phyloP scores from a whole-genome alignment of 306 rosid genomes.

The Adenanthera pavonina region DNA sequence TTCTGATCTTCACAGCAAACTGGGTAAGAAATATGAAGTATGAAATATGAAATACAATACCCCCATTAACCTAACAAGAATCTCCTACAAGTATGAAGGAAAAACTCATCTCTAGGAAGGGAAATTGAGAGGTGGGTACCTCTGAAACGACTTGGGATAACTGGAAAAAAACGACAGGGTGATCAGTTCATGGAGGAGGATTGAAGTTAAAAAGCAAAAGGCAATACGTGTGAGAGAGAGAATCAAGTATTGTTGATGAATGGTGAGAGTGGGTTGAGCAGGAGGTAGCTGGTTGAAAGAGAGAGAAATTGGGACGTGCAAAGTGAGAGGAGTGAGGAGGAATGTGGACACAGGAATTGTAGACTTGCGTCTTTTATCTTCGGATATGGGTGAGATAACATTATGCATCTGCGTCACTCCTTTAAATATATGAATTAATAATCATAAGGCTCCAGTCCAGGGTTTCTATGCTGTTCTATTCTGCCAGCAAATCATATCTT shows the following conservation, averaged over 20 bases:
- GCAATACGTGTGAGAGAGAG: neutral
- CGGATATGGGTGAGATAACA: neutral
- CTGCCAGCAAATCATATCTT: neutral
- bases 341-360: neutral
- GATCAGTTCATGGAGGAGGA: neutral
- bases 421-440: neutral
- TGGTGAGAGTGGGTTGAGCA: neutral
- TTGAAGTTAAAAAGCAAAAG: neutral
- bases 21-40: neutral
- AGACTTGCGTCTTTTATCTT: neutral
- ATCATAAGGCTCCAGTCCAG: neutral
- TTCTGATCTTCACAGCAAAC: neutral
- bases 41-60: neutral
- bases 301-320: constrained; percentile 34
- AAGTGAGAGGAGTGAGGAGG: constrained; percentile 3
- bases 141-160: neutral
- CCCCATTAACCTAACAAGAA: neutral
- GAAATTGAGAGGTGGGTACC: neutral
- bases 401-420: neutral
- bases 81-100: neutral
- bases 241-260: neutral
- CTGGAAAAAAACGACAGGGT: neutral
- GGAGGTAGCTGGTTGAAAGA: neutral
- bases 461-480: neutral
- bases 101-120: neutral